Evolutionary conservation across 78 protist species (phyloP).

Genomic region (Guillardia theta): DNA sequence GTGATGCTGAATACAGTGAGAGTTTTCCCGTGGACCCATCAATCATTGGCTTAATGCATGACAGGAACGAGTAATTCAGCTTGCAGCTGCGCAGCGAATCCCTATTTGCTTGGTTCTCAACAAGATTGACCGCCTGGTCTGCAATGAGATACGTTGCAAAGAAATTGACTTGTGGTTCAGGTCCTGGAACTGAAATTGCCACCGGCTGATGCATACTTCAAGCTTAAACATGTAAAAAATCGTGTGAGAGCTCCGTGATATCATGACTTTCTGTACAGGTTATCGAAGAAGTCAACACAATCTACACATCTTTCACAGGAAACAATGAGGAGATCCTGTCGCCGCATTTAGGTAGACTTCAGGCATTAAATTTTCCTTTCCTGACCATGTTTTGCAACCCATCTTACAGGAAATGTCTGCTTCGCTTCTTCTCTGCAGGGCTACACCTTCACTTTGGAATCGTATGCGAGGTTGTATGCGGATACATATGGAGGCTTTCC

Average conservation of each 20-base stretch:
- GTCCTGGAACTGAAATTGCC: conserved; percentile 95
- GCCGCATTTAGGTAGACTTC: neutral
- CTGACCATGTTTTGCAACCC: neutral
- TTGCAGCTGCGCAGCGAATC: conserved; percentile 68
- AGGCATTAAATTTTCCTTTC: neutral
- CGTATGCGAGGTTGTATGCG: conserved; percentile 84
- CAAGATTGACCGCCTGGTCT: conserved; percentile 92
- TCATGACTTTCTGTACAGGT: neutral
- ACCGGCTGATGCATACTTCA: conserved; percentile 94
- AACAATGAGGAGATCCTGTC: neutral
- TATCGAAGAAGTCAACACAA: conserved; percentile 81
- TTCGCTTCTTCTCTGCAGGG: conserved; percentile 74
- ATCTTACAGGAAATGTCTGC: conserved; percentile 77
- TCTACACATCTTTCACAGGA: neutral
- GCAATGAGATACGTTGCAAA: too few relatives aligned
- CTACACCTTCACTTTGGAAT: conserved; percentile 81
- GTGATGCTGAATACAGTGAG: conserved; percentile 85
- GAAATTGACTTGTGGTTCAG: too few relatives aligned
- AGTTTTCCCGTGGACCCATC: too few relatives aligned
- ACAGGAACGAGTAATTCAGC: conserved; percentile 65
- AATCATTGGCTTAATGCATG: too few relatives aligned
- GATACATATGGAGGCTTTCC: neutral
- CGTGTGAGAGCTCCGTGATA: neutral
- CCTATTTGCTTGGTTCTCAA: conserved; percentile 73
- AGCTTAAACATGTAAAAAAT: conserved; percentile 67